Evolutionary conservation across 805 yeast species (phyloP), one percentile per base, ranked within the genome.

Genomic region (Wickerhamomyces bisporus): DNA sequence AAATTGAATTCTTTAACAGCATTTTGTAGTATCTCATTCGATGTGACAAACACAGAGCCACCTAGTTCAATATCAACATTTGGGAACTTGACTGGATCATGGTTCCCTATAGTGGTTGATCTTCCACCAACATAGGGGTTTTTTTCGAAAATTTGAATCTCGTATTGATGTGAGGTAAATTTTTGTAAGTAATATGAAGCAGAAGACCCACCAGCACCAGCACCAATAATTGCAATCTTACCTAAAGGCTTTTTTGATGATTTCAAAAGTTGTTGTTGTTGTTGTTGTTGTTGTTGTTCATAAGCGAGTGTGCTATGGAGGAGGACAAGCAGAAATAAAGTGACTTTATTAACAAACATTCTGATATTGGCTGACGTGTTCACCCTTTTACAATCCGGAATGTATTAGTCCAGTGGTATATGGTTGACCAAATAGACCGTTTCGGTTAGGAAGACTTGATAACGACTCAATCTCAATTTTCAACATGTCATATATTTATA

Each of bases 141-240:
- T 15, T 49, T 41, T 30, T 73, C 79, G 47, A 60, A 72, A 1
- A 73, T 49, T 0, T 71, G 66, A 34, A 73, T 56, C 34, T 71
- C 57, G 41, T 48, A 66, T 0, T 43, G 41, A 32, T 50, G 43
- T 23, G 56, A 47, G 1, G 70, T 56, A 44, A 50, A 70, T 32
- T 59, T 61, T 27, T 68, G 65, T 13, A 71, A 55, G 40, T 72
- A 60, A 44, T 69, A 65, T 3, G 77, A 70, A n/a, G 70, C 58
- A 3, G 71, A 53, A 1, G 75, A 52, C 1, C 79, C 78, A 9
- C 71, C 75, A 3, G 78, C 67, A 3, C 78, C 79, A 0, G 77
- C 73, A 3, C 79, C 78, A 21, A 69, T 58, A 18, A 70, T 62
- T 2, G 73, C 75, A 13, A 69, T 47, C 6, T 39, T 44, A 3